Base-by-base conservation (phyloP, 148 eudicot genomes). In the Chenopodium quinoa region DNA sequence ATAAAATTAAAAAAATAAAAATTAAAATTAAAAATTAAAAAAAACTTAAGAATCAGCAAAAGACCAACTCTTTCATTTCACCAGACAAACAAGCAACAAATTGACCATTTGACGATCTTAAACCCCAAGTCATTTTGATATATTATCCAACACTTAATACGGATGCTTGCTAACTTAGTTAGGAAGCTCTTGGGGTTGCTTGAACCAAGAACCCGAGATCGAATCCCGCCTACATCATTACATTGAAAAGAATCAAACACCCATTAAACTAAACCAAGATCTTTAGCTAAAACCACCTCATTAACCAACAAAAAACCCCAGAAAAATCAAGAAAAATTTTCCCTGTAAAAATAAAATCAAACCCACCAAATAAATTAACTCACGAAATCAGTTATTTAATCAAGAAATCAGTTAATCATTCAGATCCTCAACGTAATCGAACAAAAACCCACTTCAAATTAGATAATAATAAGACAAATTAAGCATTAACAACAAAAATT, bases 211-310 rank as follows among this genome's bases (percentile, higher is more conserved):
- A 56, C 62, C 22, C 22, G 1, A 56, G 62, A 56, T 56, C 62
- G 2, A 56, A 56, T 56, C 62, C 4, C 62, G 22, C 16, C 22
- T 56, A 56, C 62, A 56, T 56, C n/a, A 56, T 13, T 14, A 14
- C 16, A 52, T 52, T 52, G 3, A 56, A 56, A 56, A 17, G 62
- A 56, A 56, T 56, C n/a, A 56, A 56, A 56, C 62, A 60, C 50
- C 76, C 76, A 56, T 20, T 11, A 16, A 14, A 23, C 2, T 14
- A 72, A 68, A 70, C 25, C 68, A 64, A 80, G 83, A 84, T 84
- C 66, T 76, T 76, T 6, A 76, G 17, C 72, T 47, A 74, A 67
- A 56, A 34, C 37, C 32, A 54, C 54, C 65, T 77, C 68, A 52
- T 34, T 10, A 76, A 52, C 34, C 56, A 67, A 60, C 44, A 40